Percentiles rank a stretch among this genome's conserved stretches.
These are phyloP conservation scores for Botryosphaeria agaves DNA, from an alignment of 2,329 filamentous ascomycete species.

Conservation along the genomic window DNA sequence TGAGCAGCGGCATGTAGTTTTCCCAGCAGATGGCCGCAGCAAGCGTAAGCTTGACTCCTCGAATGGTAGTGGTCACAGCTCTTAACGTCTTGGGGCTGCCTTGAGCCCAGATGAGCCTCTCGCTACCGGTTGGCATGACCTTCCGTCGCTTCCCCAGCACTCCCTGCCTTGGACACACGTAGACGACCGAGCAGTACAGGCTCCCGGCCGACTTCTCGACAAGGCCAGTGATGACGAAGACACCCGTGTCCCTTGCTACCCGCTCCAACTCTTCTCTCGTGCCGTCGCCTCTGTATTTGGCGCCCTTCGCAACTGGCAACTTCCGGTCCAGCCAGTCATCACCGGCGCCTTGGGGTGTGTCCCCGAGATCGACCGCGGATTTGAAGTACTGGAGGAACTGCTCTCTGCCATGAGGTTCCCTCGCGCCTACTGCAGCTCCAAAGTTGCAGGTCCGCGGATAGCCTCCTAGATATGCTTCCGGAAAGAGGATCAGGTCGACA, in stretches of 20 bases:
- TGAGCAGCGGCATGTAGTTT: slow-evolving; percentile 82
- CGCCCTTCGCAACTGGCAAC: slow-evolving; percentile 31
- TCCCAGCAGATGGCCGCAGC: slow-evolving; percentile 92
- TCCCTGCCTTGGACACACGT: slow-evolving; percentile 59
- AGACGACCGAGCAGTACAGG: slow-evolving; percentile 68
- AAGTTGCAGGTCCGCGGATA: slow-evolving; percentile 74
- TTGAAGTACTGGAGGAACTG: slow-evolving; percentile 72
- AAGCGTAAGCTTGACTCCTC: slow-evolving; percentile 62
- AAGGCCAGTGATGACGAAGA: slow-evolving; percentile 66
- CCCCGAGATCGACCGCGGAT: slow-evolving; percentile 65
- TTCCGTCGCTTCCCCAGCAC: slow-evolving; percentile 74
- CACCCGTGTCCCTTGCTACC: slow-evolving; percentile 57
- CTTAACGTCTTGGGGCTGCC: slow-evolving; percentile 62
- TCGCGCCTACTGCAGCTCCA: slow-evolving; percentile 54
- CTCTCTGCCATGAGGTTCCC: slow-evolving; percentile 53
- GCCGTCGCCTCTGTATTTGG: slow-evolving; percentile 46
- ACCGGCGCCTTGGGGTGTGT: slow-evolving; percentile 54
- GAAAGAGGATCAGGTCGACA: slow-evolving; percentile 64
- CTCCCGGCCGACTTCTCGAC: slow-evolving; percentile 70
- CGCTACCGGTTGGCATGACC: slow-evolving; percentile 77
- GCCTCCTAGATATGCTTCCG: slow-evolving; percentile 81
- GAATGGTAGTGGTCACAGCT: slow-evolving; percentile 64
- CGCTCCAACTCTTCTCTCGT: slow-evolving; percentile 65
- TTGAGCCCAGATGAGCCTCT: slow-evolving; percentile 79
- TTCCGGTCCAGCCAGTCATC: slow-evolving; percentile 51